phyloP scores from a whole-genome alignment of 164 flowering plant genomes.

The Annona squamosa region DNA sequence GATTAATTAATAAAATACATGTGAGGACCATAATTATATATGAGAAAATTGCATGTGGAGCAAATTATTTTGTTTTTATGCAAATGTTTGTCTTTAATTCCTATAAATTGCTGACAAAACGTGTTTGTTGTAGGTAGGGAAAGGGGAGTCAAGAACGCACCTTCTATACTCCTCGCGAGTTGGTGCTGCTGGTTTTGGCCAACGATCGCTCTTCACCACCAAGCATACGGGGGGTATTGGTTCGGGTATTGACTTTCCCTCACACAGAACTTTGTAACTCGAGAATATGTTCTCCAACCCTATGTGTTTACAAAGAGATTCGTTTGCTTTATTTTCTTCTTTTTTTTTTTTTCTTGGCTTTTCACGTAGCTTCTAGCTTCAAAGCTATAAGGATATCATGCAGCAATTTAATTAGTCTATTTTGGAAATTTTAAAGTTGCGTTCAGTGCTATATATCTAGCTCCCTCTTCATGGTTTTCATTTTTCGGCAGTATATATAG shows the following conservation, averaged over 20 bases:
- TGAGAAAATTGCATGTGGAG: neutral
- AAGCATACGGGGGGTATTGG: constrained; percentile 42
- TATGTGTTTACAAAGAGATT: neutral
- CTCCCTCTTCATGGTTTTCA: too few species aligned
- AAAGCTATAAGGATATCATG: too few species aligned
- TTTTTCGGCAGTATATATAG: too few species aligned
- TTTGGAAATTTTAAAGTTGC: too few species aligned
- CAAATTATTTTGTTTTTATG: neutral
- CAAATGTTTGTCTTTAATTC: neutral
- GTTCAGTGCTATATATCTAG: too few species aligned
- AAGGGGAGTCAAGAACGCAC: constrained; percentile 95
- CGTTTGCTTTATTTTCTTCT: neutral
- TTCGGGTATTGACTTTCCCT: constrained; percentile 89
- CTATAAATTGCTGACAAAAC: neutral
- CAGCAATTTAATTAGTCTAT: too few species aligned
- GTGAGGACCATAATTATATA: neutral
- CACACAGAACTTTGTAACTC: neutral
- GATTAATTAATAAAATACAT: neutral
- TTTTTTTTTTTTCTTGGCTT: neutral
- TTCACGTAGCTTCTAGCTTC: too few species aligned
- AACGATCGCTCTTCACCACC: constrained; percentile 16
- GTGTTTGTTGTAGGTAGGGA: neutral
- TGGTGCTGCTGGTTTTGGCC: constrained; percentile 22
- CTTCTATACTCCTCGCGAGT: constrained; percentile 41
- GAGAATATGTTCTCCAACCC: too few species aligned